Conservation (phyloP, 202 grass and related monocot species). For the Bolboschoenoplectus hybrid region DNA sequence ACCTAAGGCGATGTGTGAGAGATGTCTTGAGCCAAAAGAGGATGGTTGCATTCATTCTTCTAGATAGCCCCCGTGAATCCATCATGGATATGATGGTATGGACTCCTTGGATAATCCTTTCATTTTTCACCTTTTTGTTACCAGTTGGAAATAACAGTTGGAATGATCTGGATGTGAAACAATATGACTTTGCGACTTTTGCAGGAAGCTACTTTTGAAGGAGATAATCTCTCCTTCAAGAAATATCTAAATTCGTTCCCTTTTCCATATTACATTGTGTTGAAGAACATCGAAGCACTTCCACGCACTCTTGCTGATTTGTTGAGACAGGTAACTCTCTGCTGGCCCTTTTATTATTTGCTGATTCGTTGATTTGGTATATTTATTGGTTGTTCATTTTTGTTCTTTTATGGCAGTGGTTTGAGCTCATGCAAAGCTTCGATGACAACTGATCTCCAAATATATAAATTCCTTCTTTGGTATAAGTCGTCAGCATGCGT, state of each 20-base stretch:
- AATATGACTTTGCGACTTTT: slow-evolving; percentile 27
- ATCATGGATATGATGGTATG: slow-evolving; percentile 69
- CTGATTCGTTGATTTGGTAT: neutral
- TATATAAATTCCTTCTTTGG: neutral
- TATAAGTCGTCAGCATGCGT: neutral
- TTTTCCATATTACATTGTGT: slow-evolving; percentile 83
- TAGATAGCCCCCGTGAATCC: slow-evolving; percentile 81
- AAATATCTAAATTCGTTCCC: slow-evolving; percentile 85
- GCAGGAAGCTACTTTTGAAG: slow-evolving; percentile 61
- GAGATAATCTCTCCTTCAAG: slow-evolving; percentile 39
- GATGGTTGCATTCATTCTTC: slow-evolving; percentile 84
- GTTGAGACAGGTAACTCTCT: slow-evolving; percentile 74
- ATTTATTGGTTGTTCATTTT: neutral
- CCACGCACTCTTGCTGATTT: slow-evolving; percentile 88
- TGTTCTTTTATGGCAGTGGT: slow-evolving; percentile 68
- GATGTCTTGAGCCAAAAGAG: slow-evolving; percentile 77
- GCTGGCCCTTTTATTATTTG: neutral
- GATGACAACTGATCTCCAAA: slow-evolving; percentile 42
- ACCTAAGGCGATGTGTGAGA: slow-evolving; percentile 72
- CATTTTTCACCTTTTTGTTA: neutral
- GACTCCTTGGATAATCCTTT: neutral
- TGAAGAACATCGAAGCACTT: slow-evolving; percentile 85
- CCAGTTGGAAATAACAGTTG: neutral
- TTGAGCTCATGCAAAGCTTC: slow-evolving; percentile 80
- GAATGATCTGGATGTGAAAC: neutral